Conservation (phyloP, 768 basidiomycete species). For the Nevesoporus exiguus region DNA sequence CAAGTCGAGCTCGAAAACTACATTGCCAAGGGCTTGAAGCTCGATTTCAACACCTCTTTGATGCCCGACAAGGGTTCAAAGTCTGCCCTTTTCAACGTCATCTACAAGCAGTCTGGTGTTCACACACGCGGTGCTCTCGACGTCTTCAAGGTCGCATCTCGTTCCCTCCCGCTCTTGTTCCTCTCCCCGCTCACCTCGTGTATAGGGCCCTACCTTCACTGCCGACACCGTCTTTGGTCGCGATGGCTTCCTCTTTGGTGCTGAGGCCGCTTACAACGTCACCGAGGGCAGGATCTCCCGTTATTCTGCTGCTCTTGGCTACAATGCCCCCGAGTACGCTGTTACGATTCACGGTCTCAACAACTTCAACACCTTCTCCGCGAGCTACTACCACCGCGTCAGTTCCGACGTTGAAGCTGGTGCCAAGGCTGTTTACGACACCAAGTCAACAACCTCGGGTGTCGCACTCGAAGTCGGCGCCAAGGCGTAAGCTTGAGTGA, state of each 20-base stretch:
- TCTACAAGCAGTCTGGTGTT: constrained; percentile 95
- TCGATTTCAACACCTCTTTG: constrained; percentile 82
- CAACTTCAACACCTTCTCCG: constrained; percentile 91
- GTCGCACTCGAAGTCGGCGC: constrained; percentile 93
- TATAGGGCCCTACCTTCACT: constrained; percentile 93
- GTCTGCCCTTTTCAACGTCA: constrained; percentile 75
- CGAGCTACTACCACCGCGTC: constrained; percentile 98
- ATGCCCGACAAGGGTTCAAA: constrained; percentile 85
- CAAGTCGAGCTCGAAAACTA: constrained; percentile 95
- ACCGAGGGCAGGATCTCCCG: constrained; percentile 88
- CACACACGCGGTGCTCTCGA: constrained; percentile 91
- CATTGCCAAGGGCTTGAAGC: constrained; percentile 95
- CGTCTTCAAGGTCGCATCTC: constrained; percentile 75
- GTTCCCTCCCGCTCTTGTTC: neutral
- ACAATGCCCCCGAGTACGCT: constrained; percentile 94
- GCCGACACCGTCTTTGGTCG: constrained; percentile 94
- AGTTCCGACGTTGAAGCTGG: constrained; percentile 89
- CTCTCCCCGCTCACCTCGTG: constrained; percentile 7
- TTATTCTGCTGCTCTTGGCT: constrained; percentile 90
- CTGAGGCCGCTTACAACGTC: constrained; percentile 95
- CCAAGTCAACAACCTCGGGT: constrained; percentile 81
- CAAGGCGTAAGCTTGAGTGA: constrained; percentile 67
- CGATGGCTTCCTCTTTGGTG: constrained; percentile 96
- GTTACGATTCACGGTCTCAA: constrained; percentile 92
- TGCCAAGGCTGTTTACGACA: constrained; percentile 95